phyloP scores from a whole-genome alignment of 352 stramenopile species.

The Globisporangium recalcitrans region DNA sequence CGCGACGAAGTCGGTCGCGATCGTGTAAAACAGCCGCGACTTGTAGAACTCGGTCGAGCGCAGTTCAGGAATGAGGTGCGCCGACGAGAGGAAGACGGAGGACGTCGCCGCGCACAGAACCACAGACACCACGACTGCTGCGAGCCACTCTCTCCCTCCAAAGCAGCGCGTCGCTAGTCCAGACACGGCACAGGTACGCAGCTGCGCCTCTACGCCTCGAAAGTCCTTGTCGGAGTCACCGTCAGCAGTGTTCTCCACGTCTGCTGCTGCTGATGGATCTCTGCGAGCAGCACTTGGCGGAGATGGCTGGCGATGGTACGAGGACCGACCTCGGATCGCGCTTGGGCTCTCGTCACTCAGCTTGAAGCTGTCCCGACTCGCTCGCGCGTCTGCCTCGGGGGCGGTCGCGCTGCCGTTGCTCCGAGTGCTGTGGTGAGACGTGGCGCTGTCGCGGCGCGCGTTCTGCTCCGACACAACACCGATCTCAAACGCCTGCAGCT shows the following conservation, averaged over 20 bases:
- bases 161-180: conserved; percentile 21
- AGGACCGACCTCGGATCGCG: neutral
- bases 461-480: neutral
- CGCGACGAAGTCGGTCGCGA: conserved; percentile 53
- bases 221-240: conserved; percentile 20
- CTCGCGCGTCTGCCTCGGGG: conserved; percentile 1
- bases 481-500: conserved; percentile 26
- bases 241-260: neutral
- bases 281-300: neutral
- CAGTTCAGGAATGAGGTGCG: conserved; percentile 29
- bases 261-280: neutral
- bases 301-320: neutral
- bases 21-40: conserved; percentile 45
- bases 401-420: conserved; percentile 18
- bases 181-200: conserved; percentile 27
- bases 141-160: conserved; percentile 38
- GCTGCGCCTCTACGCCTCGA: conserved; percentile 18
- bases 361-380: conserved; percentile 4
- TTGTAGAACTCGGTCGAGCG: conserved; percentile 45
- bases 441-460: conserved; percentile 19
- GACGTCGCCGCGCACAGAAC: conserved; percentile 29
- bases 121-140: conserved; percentile 29
- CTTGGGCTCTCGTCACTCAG: neutral
- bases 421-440: conserved; percentile 25
- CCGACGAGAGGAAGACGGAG: conserved; percentile 26